A percentile compares a stretch with the other conserved stretches of the same genome.
Evolutionary conservation across 768 basidiomycete genomes (phyloP).

Genomic region (Lyophyllum atratum): DNA sequence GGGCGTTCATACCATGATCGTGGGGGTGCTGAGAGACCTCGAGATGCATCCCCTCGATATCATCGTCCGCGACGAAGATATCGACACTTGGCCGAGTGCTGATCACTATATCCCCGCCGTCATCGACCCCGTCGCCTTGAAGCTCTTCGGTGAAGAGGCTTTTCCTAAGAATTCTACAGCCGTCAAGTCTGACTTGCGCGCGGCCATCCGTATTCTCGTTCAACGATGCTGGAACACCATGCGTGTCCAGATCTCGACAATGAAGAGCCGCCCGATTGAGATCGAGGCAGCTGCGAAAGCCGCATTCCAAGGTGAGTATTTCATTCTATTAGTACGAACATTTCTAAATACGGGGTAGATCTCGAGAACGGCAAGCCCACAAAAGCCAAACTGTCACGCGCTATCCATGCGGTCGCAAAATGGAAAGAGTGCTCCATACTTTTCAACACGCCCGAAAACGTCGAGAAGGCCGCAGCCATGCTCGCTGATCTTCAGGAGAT

Average conservation of each 20-base stretch:
- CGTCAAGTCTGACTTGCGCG: not conserved
- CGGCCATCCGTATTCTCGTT: not conserved
- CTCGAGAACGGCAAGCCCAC: not conserved
- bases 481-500: not conserved
- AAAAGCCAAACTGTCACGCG: constrained; percentile 2
- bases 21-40: constrained; percentile 1
- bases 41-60: constrained; percentile 10
- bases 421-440: constrained; percentile 4
- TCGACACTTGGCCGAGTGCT: constrained; percentile 7
- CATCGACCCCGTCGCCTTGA: constrained; percentile 5
- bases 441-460: not conserved
- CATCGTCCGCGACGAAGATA: not conserved
- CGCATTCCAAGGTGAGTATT: constrained; percentile 11
- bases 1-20: constrained; percentile 14
- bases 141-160: constrained; percentile 12
- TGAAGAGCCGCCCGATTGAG: not conserved
- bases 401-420: constrained; percentile 2
- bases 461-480: not conserved
- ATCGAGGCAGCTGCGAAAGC: not conserved
- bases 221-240: constrained; percentile 9
- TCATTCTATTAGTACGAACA: not conserved
- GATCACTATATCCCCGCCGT: constrained; percentile 8
- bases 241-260: not conserved
- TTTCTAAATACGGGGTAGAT: not conserved
- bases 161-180: not conserved